Conservation (phyloP, 768 basidiomycete genomes). For the Pleurotus citrinopileatus region DNA sequence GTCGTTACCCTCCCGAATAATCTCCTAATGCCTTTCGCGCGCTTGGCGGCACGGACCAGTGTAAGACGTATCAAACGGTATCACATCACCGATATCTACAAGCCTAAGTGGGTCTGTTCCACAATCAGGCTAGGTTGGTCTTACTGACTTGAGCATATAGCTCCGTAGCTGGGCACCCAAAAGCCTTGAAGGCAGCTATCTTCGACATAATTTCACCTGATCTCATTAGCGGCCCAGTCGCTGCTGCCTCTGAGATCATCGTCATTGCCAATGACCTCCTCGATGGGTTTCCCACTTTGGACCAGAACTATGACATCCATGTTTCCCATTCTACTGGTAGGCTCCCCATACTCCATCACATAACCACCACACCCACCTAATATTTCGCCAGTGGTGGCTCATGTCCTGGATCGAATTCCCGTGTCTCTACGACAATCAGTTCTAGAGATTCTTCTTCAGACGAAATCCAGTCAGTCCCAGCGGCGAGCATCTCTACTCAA, state of each 20-base stretch:
- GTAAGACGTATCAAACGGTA: conserved; percentile 78
- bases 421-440: conserved; percentile 52
- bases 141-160: conserved; percentile 30
- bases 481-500: conserved; percentile 69
- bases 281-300: conserved; percentile 68
- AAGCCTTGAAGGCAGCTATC: conserved; percentile 67
- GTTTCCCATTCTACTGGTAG: conserved; percentile 76
- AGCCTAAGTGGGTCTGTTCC: conserved; percentile 51
- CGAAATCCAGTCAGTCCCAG: conserved; percentile 63
- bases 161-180: conserved; percentile 69
- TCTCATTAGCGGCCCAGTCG: conserved; percentile 55
- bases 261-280: conserved; percentile 65
- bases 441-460: conserved; percentile 61
- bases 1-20: conserved; percentile 72
- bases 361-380: background rate
- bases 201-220: conserved; percentile 86
- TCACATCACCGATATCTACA: conserved; percentile 72
- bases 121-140: background rate
- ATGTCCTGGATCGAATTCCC: conserved; percentile 61
- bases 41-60: conserved; percentile 68
- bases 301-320: conserved; percentile 68
- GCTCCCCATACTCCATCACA: conserved; percentile 18
- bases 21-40: conserved; percentile 74
- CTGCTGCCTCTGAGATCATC: conserved; percentile 74
- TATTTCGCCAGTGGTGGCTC: conserved; percentile 56